Conservation (phyloP, 2,329 filamentous ascomycete genomes). For the Botrytis fabae region DNA sequence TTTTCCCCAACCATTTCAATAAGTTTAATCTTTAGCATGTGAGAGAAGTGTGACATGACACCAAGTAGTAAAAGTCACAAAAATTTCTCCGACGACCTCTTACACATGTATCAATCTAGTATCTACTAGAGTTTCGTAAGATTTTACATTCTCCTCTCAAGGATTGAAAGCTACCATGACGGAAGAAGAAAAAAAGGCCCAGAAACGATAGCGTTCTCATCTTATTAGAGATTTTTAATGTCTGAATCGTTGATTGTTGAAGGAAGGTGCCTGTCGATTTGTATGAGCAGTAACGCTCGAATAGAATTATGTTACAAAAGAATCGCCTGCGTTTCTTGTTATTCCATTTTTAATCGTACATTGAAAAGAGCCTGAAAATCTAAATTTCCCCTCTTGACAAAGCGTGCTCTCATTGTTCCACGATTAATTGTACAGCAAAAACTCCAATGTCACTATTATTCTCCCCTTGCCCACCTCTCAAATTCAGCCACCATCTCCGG, state of each 20-base stretch:
- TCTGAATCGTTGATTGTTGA: neutral
- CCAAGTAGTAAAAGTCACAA: neutral
- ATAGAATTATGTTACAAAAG: neutral
- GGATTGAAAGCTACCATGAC: neutral
- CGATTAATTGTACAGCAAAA: neutral
- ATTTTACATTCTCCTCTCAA: neutral
- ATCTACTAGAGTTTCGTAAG: neutral
- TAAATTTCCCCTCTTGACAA: too few species aligned
- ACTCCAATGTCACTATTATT: neutral
- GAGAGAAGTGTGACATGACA: neutral
- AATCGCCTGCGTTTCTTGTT: neutral
- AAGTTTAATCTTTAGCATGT: neutral
- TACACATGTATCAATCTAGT: neutral
- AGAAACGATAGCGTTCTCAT: neutral
- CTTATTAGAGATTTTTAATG: neutral
- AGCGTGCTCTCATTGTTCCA: neutral
- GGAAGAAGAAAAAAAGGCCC: neutral
- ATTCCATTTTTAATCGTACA: neutral
- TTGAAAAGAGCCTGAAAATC: neutral
- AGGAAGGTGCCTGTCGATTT: neutral
- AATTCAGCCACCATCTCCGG: slow-evolving; percentile 58
- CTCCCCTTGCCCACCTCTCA: slow-evolving; percentile 40
- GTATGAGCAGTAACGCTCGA: neutral
- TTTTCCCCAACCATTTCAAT: neutral
- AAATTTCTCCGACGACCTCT: neutral